Conservation (phyloP, 768 basidiomycete species). For the Mycena rosella region DNA sequence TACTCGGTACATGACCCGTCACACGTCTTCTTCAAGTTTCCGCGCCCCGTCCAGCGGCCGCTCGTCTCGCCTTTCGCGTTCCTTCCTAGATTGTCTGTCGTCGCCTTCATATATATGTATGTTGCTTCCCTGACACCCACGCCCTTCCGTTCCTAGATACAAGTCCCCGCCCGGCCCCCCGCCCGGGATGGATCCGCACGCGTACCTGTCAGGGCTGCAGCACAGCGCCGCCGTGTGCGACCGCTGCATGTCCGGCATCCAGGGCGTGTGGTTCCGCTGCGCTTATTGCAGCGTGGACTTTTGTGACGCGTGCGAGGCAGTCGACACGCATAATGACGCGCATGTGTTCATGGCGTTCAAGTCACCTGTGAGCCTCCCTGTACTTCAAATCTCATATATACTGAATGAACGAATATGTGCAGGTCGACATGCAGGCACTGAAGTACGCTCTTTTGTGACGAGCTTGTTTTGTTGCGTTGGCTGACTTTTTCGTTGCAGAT, state of each 20-base stretch:
- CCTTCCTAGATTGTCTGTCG: conserved; percentile 77
- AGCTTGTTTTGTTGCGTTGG: neutral
- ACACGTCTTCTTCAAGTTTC: conserved; percentile 92
- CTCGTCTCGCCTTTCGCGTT: conserved; percentile 67
- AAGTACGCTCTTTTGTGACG: conserved; percentile 65
- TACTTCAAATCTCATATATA: neutral
- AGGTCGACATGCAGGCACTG: conserved; percentile 84
- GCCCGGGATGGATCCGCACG: conserved; percentile 55
- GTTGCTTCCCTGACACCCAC: neutral
- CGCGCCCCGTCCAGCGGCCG: conserved; percentile 77
- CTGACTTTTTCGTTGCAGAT: conserved; percentile 48
- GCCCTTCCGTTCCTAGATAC: conserved; percentile 65
- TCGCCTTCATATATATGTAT: conserved; percentile 8
- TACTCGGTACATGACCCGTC: conserved; percentile 85
- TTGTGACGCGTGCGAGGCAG: conserved; percentile 84
- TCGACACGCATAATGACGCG: conserved; percentile 85
- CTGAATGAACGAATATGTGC: conserved; percentile 21
- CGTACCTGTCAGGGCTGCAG: conserved; percentile 69
- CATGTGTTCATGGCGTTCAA: conserved; percentile 94
- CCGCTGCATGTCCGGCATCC: conserved; percentile 83
- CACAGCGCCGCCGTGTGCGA: conserved; percentile 87
- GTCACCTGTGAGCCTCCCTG: conserved; percentile 65
- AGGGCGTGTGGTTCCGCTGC: conserved; percentile 93
- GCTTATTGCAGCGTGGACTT: conserved; percentile 89
- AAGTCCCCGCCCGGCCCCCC: conserved; percentile 70